These are phyloP conservation scores for Rasamsonia emersonii DNA, from an alignment of 2,329 filamentous ascomycete species.

Conservation along the genomic window DNA sequence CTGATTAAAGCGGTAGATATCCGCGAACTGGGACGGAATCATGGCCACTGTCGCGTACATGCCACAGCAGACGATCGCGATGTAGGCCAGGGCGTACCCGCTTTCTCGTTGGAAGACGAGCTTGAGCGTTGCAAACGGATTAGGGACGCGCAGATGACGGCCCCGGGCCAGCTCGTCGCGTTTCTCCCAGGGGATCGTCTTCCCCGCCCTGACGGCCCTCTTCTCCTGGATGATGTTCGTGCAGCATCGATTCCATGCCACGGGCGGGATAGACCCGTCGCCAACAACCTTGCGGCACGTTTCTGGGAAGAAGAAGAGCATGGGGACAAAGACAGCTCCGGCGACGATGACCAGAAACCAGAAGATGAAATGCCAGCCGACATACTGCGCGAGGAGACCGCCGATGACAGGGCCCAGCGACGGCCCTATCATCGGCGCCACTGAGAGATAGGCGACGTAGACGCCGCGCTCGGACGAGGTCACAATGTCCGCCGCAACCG, in stretches of 20 bases:
- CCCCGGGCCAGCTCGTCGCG: constrained; percentile 1
- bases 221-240: constrained; percentile 17
- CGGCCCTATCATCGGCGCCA: constrained; percentile 24
- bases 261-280: constrained; percentile 28
- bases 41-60: constrained; percentile 36
- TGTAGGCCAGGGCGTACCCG: constrained; percentile 28
- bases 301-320: constrained; percentile 29
- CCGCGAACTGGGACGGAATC: constrained; percentile 27
- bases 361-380: constrained; percentile 34
- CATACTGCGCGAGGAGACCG: constrained; percentile 25
- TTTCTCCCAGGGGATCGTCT: constrained; percentile 7
- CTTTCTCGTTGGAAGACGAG: constrained; percentile 28
- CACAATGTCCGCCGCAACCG: constrained; percentile 32
- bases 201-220: constrained; percentile 16
- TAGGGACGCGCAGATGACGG: constrained; percentile 23
- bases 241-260: constrained; percentile 29
- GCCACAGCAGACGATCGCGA: constrained; percentile 31
- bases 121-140: constrained; percentile 29
- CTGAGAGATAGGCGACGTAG: constrained; percentile 32
- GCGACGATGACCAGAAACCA: constrained; percentile 44
- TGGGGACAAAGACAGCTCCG: constrained; percentile 27
- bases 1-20: constrained; percentile 31
- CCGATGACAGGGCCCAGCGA: constrained; percentile 29
- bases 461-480: constrained; percentile 30
- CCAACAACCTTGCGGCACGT: constrained; percentile 31